Evolutionary conservation across 192 early-diverging fungal species (phyloP).

Genomic region (Ambispora gerdemannii): DNA sequence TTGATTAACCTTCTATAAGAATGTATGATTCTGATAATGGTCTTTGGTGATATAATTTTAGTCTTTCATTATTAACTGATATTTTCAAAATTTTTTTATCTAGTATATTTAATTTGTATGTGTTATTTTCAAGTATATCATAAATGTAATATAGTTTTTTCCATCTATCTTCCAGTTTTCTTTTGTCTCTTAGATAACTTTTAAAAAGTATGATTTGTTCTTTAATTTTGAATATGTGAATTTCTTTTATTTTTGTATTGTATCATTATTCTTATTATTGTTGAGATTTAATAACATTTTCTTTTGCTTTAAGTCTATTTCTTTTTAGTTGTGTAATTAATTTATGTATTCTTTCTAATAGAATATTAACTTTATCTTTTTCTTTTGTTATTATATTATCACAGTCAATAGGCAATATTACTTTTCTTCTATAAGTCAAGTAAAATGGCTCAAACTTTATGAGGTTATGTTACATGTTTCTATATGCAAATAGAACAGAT

Average conservation of each 20-base stretch:
- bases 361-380: not conserved
- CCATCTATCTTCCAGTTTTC: conserved; percentile 2
- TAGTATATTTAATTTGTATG: not conserved
- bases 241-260: too few relatives aligned
- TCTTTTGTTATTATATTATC: not conserved
- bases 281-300: not conserved
- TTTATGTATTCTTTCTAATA: not conserved
- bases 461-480: not conserved
- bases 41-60: not conserved
- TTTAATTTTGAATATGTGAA: not conserved
- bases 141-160: not conserved
- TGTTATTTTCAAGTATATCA: not conserved
- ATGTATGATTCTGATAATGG: too few relatives aligned
- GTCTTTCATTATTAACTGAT: not conserved
- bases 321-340: not conserved
- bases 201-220: not conserved
- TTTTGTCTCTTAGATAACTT: not conserved
- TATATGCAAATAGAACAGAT: not conserved
- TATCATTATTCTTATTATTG: not conserved
- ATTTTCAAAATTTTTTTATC: too few relatives aligned
- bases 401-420: not conserved
- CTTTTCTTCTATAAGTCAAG: not conserved
- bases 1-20: too few relatives aligned
- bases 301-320: not conserved
- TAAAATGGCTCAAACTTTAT: conserved; percentile 4